These are phyloP conservation scores for Saturnispora saitoi DNA, from an alignment of 805 yeast species.

Conservation along the genomic window DNA sequence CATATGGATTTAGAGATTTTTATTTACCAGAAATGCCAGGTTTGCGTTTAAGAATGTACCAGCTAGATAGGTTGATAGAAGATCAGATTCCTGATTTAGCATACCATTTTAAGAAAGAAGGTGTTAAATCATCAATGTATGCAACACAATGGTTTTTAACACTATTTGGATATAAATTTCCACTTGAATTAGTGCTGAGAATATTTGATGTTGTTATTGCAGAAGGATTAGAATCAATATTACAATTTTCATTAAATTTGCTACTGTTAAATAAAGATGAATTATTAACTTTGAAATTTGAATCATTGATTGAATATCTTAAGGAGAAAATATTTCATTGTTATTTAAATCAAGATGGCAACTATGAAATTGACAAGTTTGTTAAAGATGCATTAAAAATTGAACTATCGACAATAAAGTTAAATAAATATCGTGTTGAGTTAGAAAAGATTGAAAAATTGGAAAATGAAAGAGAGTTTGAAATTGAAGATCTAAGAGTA, in stretches of 20 bases:
- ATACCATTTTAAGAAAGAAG: slow-evolving; percentile 75
- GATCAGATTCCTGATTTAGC: slow-evolving; percentile 63
- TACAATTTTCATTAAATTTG: slow-evolving; percentile 77
- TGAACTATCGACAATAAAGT: slow-evolving; percentile 60
- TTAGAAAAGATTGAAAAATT: slow-evolving; percentile 60
- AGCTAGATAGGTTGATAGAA: slow-evolving; percentile 82
- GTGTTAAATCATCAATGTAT: slow-evolving; percentile 88
- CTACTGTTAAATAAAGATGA: slow-evolving; percentile 59
- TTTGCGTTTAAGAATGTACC: slow-evolving; percentile 72
- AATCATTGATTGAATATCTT: slow-evolving; percentile 63
- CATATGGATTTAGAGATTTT: slow-evolving; percentile 68
- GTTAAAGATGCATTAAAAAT: slow-evolving; percentile 73
- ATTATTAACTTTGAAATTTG: slow-evolving; percentile 60
- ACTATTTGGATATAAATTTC: slow-evolving; percentile 90
- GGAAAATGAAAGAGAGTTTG: slow-evolving; percentile 58
- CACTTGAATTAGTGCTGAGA: slow-evolving; percentile 77
- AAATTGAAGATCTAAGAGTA: slow-evolving; percentile 48
- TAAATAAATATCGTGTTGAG: slow-evolving; percentile 65
- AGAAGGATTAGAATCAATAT: slow-evolving; percentile 82
- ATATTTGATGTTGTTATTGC: slow-evolving; percentile 83
- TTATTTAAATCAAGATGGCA: slow-evolving; percentile 31
- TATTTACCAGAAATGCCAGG: slow-evolving; percentile 93
- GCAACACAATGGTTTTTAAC: slow-evolving; percentile 98
- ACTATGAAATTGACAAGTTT: slow-evolving; percentile 61
- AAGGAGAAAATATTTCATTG: slow-evolving; percentile 72